Evolutionary conservation across 148 eudicot species (phyloP), one percentile per base, ranked within the genome.

Genomic region (Oxyria digyna): DNA sequence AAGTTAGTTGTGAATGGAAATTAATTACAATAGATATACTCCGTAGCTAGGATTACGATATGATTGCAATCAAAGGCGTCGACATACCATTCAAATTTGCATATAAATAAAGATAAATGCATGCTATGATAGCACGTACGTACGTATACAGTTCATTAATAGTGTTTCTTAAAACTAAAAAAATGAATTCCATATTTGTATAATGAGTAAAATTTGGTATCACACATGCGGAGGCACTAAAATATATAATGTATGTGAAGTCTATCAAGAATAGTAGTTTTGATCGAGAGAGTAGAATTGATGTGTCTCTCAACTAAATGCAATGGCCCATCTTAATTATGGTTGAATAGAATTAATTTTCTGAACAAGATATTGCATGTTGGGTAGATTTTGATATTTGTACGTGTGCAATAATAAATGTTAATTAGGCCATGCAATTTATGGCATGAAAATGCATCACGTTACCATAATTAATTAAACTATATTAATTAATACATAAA

Each of bases 341-440:
- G 65, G 65, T 27, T 59, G 65, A 27, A 31, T 27, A 6, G n/a
- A 59, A 59, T 59, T n/a, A 29, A 29, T 59, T 59, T 31, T 59
- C 8, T 31, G 65, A 59, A 14, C 37, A 14, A 59, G 9, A 29
- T 5, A 14, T 59, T 59, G 37, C 37, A 59, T 31, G 65, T 35
- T 59, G 65, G 65, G 65, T 59, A 37, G 65, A 59, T 59, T 59
- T 29, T 29, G 27, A 59, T 27, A 31, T 59, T 59, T 59, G 65
- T 59, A 59, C 65, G 65, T 59, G 65, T 59, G 65, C 65, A 59
- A 29, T 9, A 27, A 27, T 59, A 59, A 59, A 59, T 59, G 64
- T 27, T 45, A 14, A 45, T 45, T 57, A 59, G 38, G 65, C 8
- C 20, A 29, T 29, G 37, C 65, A 59, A 59, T 14, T 59, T 59